Evolutionary conservation across 495 filamentous ascomycete species (phyloP).

Genomic region (Penicillium pulvis): DNA sequence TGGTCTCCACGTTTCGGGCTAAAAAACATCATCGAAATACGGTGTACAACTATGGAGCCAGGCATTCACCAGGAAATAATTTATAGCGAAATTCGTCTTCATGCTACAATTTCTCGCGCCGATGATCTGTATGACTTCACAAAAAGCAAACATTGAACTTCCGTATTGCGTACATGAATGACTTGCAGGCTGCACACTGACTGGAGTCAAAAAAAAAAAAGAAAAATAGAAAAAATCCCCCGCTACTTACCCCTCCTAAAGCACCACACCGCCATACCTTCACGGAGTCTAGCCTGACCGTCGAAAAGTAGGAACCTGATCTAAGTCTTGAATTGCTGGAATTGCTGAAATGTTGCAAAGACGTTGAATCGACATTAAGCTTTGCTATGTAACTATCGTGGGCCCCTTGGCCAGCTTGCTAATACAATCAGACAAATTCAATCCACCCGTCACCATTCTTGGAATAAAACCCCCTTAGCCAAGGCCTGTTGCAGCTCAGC

Average conservation of each 20-base stretch:
- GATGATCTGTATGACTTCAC: background rate
- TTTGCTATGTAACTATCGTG: background rate
- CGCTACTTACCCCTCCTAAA: background rate
- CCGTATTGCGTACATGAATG: background rate
- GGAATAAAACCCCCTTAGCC: too few species aligned
- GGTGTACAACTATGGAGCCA: background rate
- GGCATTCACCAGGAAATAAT: background rate
- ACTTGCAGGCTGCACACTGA: background rate
- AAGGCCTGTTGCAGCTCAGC: too few species aligned
- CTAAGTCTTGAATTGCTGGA: background rate
- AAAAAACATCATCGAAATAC: conserved; percentile 9
- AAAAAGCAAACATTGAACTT: background rate
- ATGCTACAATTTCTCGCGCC: background rate
- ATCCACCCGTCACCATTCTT: too few species aligned
- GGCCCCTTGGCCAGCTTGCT: too few species aligned
- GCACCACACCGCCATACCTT: background rate
- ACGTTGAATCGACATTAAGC: background rate
- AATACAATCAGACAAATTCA: too few species aligned
- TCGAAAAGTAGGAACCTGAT: background rate
- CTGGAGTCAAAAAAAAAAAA: background rate
- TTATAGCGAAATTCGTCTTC: background rate
- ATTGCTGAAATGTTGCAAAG: too few species aligned
- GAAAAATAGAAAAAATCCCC: background rate
- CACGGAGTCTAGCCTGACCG: background rate
- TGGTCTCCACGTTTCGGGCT: conserved; percentile 16